These are phyloP conservation scores for Ogataea trehaloabstinens DNA, from an alignment of 805 yeast genomes.

Conservation along the genomic window DNA sequence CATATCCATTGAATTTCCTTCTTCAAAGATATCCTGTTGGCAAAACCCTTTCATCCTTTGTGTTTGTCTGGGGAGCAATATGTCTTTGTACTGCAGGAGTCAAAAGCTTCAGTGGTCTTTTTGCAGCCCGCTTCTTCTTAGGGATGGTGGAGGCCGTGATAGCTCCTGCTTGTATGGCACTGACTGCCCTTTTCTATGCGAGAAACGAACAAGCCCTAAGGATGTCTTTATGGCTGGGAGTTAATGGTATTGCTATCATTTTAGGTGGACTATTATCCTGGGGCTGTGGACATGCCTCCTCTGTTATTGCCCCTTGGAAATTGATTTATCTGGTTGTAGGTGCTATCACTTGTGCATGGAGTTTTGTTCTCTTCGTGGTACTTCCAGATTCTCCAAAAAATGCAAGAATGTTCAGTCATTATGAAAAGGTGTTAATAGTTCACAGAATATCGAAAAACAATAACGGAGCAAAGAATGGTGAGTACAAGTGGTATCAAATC, in stretches of 20 bases:
- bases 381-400: slow-evolving; percentile 29
- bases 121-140: no score
- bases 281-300: slow-evolving; percentile 40
- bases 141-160: no score
- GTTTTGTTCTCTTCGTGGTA: slow-evolving; percentile 21
- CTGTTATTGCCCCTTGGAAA: slow-evolving; percentile 21
- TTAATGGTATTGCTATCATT: slow-evolving; percentile 45
- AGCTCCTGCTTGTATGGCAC: no score
- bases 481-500: slow-evolving; percentile 24
- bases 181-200: slow-evolving; percentile 30
- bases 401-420: slow-evolving; percentile 26
- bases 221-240: slow-evolving; percentile 40
- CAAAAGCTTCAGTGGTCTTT: no score
- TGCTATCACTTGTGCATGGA: slow-evolving; percentile 38
- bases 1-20: slow-evolving; percentile 40
- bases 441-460: slow-evolving; percentile 26
- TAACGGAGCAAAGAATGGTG: slow-evolving; percentile 28
- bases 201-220: slow-evolving; percentile 34
- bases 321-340: slow-evolving; percentile 27
- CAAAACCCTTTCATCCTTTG: slow-evolving; percentile 38
- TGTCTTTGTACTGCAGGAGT: no score
- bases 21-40: slow-evolving; percentile 51
- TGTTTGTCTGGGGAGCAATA: no score
- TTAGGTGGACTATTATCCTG: slow-evolving; percentile 52
- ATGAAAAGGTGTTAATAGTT: slow-evolving; percentile 23